These are phyloP conservation scores for Davidsoniella eucalypti DNA, from an alignment of 2,329 filamentous ascomycete genomes.

Conservation along the genomic window DNA sequence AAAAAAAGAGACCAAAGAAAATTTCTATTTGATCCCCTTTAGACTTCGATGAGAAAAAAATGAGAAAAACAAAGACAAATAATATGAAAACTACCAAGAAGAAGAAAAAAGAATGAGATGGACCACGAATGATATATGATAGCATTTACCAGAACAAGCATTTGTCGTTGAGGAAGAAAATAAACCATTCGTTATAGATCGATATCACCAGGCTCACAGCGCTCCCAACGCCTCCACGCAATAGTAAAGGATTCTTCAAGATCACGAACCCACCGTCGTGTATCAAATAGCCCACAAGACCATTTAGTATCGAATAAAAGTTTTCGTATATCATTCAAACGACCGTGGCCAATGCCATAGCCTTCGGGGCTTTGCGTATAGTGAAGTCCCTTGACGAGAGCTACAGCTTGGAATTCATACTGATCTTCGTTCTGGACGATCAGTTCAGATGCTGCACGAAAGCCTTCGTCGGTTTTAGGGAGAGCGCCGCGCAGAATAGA, in stretches of 20 bases:
- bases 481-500: slow-evolving; percentile 84
- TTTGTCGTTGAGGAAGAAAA: no score
- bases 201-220: slow-evolving; percentile 79
- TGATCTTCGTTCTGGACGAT: slow-evolving; percentile 63
- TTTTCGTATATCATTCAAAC: slow-evolving; percentile 62
- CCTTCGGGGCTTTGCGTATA: slow-evolving; percentile 34
- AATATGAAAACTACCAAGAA: no score
- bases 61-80: no score
- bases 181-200: slow-evolving; percentile 37
- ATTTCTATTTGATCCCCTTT: no score
- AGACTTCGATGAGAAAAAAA: no score
- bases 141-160: no score
- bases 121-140: no score
- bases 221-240: slow-evolving; percentile 79
- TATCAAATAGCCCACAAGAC: slow-evolving; percentile 81
- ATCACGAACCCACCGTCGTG: slow-evolving; percentile 75
- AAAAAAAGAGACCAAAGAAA: no score
- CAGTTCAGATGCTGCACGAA: slow-evolving; percentile 52
- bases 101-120: no score
- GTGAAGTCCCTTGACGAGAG: slow-evolving; percentile 44
- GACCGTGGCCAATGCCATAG: slow-evolving; percentile 42
- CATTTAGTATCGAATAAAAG: slow-evolving; percentile 72
- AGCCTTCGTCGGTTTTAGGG: slow-evolving; percentile 53
- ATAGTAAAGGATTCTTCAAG: slow-evolving; percentile 76
- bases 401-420: slow-evolving; percentile 65